Percentiles rank a stretch among this genome's conserved stretches.
Conservation (phyloP, 192 early-diverging fungal genomes). For the Backusella circina region DNA sequence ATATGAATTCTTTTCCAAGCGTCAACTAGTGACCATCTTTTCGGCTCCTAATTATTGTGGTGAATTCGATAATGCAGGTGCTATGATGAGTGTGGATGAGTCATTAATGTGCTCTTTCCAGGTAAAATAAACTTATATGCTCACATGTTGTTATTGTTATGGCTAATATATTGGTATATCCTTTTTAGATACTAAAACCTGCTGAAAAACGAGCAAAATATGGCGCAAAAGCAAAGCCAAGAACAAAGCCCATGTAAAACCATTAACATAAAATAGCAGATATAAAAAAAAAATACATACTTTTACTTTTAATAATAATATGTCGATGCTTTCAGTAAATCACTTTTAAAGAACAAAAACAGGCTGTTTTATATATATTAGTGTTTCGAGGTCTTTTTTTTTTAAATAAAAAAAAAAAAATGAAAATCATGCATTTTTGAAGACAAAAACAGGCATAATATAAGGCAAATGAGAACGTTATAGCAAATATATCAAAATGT, state of each 20-base stretch:
- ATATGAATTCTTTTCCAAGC: constrained; percentile 95
- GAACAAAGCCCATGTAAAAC: not conserved
- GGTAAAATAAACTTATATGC: constrained; percentile 35
- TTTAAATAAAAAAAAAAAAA: not conserved
- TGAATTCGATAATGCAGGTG: constrained; percentile 68
- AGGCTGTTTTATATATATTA: not conserved
- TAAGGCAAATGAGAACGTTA: not conserved
- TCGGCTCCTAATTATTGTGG: constrained; percentile 1
- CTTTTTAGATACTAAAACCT: not conserved
- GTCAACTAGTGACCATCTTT: constrained; percentile 75
- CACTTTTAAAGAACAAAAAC: not conserved
- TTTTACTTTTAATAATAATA: not conserved
- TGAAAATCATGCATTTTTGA: not conserved
- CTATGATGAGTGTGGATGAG: constrained; percentile 58
- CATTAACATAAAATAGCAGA: not conserved
- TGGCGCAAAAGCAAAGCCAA: not conserved
- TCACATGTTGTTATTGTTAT: not conserved
- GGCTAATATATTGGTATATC: not conserved
- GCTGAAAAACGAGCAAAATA: not conserved
- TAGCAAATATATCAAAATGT: not conserved
- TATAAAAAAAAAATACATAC: not conserved
- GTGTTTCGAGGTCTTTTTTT: not conserved
- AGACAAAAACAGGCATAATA: not conserved
- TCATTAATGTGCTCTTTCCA: constrained; percentile 86
- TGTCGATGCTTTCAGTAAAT: not conserved